A percentile compares a stretch with the other conserved stretches of the same genome.
Evolutionary conservation across 345 rosid genomes (phyloP).

Genomic region (Citrus inodora): DNA sequence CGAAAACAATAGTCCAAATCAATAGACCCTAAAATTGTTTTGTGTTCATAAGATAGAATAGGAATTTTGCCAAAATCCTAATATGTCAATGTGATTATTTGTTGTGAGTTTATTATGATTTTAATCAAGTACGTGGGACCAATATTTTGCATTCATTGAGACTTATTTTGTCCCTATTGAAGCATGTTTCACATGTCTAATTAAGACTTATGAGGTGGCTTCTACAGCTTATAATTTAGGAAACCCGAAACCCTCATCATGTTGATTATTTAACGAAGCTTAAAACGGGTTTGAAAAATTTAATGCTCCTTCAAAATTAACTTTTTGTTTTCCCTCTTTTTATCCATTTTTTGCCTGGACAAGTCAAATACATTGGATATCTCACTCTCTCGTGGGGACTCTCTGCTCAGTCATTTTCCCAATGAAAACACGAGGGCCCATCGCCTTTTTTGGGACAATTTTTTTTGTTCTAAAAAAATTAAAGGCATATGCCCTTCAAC

Average conservation of each 20-base stretch:
- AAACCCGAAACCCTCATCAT: not conserved
- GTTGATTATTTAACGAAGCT: not conserved
- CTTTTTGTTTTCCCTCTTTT: not conserved
- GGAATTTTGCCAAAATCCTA: not conserved
- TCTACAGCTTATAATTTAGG: not conserved
- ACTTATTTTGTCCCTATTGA: not conserved
- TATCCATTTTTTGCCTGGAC: not conserved
- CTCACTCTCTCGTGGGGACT: not conserved
- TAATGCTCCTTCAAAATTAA: not conserved
- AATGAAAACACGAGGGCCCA: not conserved
- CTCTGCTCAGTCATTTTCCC: not conserved
- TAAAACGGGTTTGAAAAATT: not conserved
- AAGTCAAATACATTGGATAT: not conserved
- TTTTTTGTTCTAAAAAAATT: not conserved
- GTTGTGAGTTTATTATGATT: not conserved
- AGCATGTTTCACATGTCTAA: constrained; percentile 9
- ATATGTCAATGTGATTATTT: not conserved
- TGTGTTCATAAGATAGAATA: not conserved
- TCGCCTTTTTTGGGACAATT: not conserved
- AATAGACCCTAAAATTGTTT: not conserved
- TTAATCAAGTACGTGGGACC: not conserved
- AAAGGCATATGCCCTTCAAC: not conserved
- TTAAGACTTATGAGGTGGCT: not conserved
- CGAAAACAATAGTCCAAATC: not conserved
- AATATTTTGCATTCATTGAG: not conserved